Conservation (phyloP, 306 rosid species). For the Notholithocarpus densiflorus region DNA sequence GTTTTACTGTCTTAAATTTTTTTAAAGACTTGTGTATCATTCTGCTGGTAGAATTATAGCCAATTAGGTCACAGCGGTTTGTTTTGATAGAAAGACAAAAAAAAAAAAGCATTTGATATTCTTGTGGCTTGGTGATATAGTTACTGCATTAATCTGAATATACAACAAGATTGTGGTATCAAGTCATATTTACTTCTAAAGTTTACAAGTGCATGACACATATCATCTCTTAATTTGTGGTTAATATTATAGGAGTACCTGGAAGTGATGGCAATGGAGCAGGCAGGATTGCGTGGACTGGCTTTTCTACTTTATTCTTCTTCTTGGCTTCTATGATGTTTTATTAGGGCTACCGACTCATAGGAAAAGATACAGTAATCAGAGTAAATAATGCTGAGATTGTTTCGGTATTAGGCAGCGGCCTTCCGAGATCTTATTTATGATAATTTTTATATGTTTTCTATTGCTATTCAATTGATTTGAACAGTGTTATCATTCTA, state of each 20-base stretch:
- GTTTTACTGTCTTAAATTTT: no score
- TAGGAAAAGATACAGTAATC: background rate
- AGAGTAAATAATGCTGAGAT: constrained; percentile 21
- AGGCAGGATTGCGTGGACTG: constrained; percentile 35
- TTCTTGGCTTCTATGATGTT: constrained; percentile 39
- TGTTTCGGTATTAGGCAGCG: constrained; percentile 6
- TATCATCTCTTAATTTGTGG: background rate
- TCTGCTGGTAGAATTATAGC: no score
- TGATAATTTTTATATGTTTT: constrained; percentile 10
- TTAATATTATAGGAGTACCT: constrained; percentile 19
- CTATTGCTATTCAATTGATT: constrained; percentile 17
- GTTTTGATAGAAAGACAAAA: no score
- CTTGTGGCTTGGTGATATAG: no score
- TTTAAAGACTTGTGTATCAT: no score
- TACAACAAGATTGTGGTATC: no score
- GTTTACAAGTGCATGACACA: background rate
- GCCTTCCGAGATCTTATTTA: constrained; percentile 1
- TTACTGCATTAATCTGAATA: no score
- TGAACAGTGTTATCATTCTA: constrained; percentile 5
- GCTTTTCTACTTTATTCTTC: constrained; percentile 39
- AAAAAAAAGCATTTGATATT: no score
- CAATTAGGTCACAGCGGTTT: no score
- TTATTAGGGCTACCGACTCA: constrained; percentile 19
- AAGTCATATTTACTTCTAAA: no score
- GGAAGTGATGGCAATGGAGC: constrained; percentile 26